Evolutionary conservation across 306 rosid genomes (phyloP).

Genomic region (Pyrus pyrifolia): DNA sequence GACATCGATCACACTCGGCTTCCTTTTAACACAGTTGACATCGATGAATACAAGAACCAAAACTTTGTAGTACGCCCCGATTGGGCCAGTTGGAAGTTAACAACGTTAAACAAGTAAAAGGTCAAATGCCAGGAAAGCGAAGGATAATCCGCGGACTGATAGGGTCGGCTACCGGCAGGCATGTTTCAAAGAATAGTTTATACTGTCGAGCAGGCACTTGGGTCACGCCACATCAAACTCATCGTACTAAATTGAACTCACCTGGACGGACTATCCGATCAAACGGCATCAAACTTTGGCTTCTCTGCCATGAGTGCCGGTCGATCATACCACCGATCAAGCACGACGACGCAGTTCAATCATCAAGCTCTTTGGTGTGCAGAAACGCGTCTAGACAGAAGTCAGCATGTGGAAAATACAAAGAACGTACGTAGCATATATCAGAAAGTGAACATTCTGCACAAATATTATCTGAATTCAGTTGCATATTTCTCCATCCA

Average conservation of each 20-base stretch:
- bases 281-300: neutral
- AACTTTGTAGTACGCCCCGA: neutral
- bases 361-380: neutral
- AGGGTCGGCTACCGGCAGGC: neutral
- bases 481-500: neutral
- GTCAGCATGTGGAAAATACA: neutral
- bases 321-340: neutral
- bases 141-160: neutral
- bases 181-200: neutral
- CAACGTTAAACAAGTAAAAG: neutral
- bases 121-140: neutral
- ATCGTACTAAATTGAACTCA: neutral
- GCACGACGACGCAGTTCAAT: neutral
- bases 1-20: neutral
- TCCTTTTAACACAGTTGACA: neutral
- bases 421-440: neutral
- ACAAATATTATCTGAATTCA: neutral
- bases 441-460: neutral
- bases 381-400: neutral
- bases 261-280: neutral
- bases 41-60: conserved; percentile 4
- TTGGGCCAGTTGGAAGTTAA: neutral
- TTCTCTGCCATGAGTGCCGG: neutral
- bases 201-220: neutral
- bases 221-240: neutral